Evolutionary conservation across 805 yeast genomes (phyloP), one percentile per base, ranked within the genome.

Genomic region (Dipodascus albidus): DNA sequence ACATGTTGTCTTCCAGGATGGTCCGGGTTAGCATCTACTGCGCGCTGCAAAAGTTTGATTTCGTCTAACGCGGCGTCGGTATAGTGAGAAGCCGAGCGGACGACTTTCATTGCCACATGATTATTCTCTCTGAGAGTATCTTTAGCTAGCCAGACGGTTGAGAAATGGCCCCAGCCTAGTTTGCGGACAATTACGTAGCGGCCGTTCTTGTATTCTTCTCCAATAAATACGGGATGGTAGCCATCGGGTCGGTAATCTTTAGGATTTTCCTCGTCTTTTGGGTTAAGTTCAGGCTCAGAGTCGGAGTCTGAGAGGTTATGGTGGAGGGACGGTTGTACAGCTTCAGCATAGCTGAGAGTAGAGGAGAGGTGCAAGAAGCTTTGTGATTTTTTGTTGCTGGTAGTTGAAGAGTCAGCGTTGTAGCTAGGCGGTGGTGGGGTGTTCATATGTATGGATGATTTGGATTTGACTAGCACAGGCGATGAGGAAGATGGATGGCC

Each of bases 111-210:
- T 1, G 99, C 99, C 21, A 93, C 98, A 64, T 86, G 96, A 50
- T 77, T 71, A 55, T 78, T 74, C 51, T 74, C 72, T 52, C 73
- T 70, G 51, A 79, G 79, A n/a, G 62, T 59, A 54, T 80, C 83
- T 52, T 72, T 74, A 2, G 96, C 98, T 24, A 87, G 73, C 97
- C 96, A 90, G 21, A 87, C 97, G 0, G 96, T 93, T 23, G 95
- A 84, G 65, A 93, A 93, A 69, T 93, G 97, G 35, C 99, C 99
- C 99, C 99, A 93, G 0, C 99, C 99, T 2, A 93, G 73, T 65
- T 93, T 93, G 56, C 98, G 79, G 31, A 87, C 90, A 50, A 93
- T 69, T 1, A 82, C 75, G 66, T 93, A 93, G 55, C 86, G 79
- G 20, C 81, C 80, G 53, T 85, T 74, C 61, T 87, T 85, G 68